These are phyloP conservation scores for Selaginella tamariscina DNA, from an alignment of 75 land plant species.

Conservation along the genomic window DNA sequence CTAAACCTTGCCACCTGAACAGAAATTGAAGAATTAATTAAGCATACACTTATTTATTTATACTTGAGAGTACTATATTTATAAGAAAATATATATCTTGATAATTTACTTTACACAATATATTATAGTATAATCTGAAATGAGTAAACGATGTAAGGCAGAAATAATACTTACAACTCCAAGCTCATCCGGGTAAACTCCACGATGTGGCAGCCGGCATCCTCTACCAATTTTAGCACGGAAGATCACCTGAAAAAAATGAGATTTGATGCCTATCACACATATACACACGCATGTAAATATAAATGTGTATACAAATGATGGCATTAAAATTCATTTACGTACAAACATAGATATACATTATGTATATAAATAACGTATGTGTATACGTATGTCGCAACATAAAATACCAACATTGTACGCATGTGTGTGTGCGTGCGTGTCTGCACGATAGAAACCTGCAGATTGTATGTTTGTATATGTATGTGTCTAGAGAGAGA, in stretches of 20 bases:
- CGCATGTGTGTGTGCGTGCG: too few relatives aligned
- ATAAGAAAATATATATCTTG: too few relatives aligned
- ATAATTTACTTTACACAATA: not conserved
- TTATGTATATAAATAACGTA: not conserved
- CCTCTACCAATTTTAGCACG: conserved; percentile 6
- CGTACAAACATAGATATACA: not conserved
- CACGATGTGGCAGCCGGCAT: not conserved
- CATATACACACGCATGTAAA: too few relatives aligned
- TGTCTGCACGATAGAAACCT: too few relatives aligned
- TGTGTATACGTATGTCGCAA: too few relatives aligned
- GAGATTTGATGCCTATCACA: too few relatives aligned
- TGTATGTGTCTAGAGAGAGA: too few relatives aligned
- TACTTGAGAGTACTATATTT: too few relatives aligned
- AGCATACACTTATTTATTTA: too few relatives aligned
- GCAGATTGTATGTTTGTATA: too few relatives aligned
- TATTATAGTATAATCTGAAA: not conserved
- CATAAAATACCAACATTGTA: too few relatives aligned
- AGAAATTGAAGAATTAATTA: not conserved
- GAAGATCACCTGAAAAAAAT: conserved; percentile 7
- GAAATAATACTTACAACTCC: not conserved
- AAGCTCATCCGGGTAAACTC: conserved; percentile 3
- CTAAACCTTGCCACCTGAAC: conserved; percentile 17
- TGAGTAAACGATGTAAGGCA: not conserved
- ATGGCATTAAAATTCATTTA: not conserved
- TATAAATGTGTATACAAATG: not conserved